Evolutionary conservation across 2,329 filamentous ascomycete species (phyloP), one percentile per base, ranked within the genome.

Genomic region (Hypoxylon sp.): DNA sequence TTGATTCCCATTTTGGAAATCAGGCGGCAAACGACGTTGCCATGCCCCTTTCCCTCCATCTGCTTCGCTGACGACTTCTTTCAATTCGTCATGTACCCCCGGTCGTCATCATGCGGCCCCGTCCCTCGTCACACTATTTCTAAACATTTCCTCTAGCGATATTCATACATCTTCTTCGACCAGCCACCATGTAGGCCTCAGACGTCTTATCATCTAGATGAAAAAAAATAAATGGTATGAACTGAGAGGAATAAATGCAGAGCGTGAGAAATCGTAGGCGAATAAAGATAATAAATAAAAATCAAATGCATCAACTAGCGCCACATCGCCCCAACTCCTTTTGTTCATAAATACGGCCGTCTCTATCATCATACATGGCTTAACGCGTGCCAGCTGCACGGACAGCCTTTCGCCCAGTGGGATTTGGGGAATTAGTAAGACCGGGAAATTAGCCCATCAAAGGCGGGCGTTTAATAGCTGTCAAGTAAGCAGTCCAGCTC

Each of bases 401-500:
- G 17, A 57, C 38, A 52, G 49, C 59, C 32, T 49, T 34, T 48
- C 65, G 38, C 48, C 34, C 30, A 55, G 43, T n/a, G 41, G 53
- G 45, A 50, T 61, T 51, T 21, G 34, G 61, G 49, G 65, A 48
- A 43, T 36, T 60, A 67, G 56, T 46, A 51, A 30, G 52, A 55
- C 57, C 17, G 34, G 25, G 34, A 43, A 59, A 53, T 68, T 51
- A 34, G 17, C 43, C 41, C 11, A 36, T 67, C n/a, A 17, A 19
- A 30, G 34, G 53, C 21, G 41, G 34, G 51, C 43, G 25, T 66
- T 85, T 82, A 93, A 79, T 89, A 93, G 72, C 88, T 90, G 76
- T 92, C 90, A 75, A 98, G 88, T 78, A 98, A 87, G 74, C 92
- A 89, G 76, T 98, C 95, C 23, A 98, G 89, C 83, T 99, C 96